Conservation (phyloP, 2,329 filamentous ascomycete genomes). For the Fusarium pseudocircinatum region DNA sequence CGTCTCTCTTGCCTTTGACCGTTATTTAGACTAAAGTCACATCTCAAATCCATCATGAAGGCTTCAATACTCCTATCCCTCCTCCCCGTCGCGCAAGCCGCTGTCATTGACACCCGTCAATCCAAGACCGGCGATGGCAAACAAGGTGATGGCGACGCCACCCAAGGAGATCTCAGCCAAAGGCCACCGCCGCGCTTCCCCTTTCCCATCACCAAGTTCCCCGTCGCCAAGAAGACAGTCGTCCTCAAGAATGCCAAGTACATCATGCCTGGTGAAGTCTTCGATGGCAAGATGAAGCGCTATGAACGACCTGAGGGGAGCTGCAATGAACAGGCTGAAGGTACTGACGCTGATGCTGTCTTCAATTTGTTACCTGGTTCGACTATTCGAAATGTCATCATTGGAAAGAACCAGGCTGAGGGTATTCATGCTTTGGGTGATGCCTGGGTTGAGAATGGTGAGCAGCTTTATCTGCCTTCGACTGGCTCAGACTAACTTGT, state of each 20-base stretch:
- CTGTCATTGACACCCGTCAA: conserved; percentile 25
- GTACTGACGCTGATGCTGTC: conserved; percentile 52
- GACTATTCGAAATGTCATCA: conserved; percentile 52
- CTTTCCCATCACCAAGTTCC: conserved; percentile 45
- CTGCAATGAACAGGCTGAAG: conserved; percentile 57
- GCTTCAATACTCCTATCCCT: conserved; percentile 30
- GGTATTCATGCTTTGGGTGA: conserved; percentile 46
- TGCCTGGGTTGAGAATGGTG: conserved; percentile 46
- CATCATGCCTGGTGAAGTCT: conserved; percentile 45
- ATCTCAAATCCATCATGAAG: conserved; percentile 30
- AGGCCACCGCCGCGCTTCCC: conserved; percentile 44
- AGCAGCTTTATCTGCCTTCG: accelerated
- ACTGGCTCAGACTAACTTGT: accelerated
- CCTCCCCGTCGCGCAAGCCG: conserved; percentile 32
- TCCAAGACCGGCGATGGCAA: conserved; percentile 40
- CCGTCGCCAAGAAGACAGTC: conserved; percentile 42
- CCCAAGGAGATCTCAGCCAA: conserved; percentile 41
- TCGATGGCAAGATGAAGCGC: conserved; percentile 50
- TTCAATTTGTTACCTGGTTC: conserved; percentile 50
- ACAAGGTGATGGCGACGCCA: conserved; percentile 35
- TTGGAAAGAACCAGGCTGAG: conserved; percentile 49
- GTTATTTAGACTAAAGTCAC: accelerated
- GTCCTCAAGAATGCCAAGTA: conserved; percentile 45
- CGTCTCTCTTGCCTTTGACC: not conserved
- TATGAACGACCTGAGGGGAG: conserved; percentile 52